Percentiles rank a stretch among this genome's conserved stretches.
Evolutionary conservation across 2,329 filamentous ascomycete species (phyloP).

Genomic region (Fusarium sarcochroum): DNA sequence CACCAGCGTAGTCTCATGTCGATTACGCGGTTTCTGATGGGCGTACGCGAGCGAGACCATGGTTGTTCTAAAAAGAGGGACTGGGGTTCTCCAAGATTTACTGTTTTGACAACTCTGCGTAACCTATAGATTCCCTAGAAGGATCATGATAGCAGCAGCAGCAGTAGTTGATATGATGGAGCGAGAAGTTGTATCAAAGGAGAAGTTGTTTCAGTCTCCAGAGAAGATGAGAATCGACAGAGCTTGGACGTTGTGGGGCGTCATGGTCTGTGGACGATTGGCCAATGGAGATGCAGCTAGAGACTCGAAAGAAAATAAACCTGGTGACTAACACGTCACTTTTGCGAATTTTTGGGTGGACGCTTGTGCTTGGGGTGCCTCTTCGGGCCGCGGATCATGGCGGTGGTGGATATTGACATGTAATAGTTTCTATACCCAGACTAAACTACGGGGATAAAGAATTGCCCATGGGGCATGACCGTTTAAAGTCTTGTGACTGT

Average conservation of each 20-base stretch:
- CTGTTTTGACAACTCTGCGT: neutral
- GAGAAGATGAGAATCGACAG: neutral
- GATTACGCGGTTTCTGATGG: slow-evolving; percentile 26
- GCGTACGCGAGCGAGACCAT: slow-evolving; percentile 36
- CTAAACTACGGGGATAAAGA: slow-evolving; percentile 16
- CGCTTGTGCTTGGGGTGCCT: slow-evolving; percentile 17
- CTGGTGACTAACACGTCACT: slow-evolving; percentile 23
- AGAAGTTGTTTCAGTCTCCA: neutral
- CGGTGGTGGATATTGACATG: slow-evolving; percentile 22
- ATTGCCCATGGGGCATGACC: slow-evolving; percentile 30
- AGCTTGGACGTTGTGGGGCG: slow-evolving; percentile 19
- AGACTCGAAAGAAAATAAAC: slow-evolving; percentile 5
- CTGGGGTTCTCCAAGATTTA: neutral
- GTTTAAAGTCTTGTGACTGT: slow-evolving; percentile 3
- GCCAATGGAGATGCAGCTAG: slow-evolving; percentile 31
- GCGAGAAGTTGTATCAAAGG: neutral
- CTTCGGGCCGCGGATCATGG: slow-evolving; percentile 8
- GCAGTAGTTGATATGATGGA: neutral
- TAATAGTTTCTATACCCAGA: slow-evolving; percentile 19
- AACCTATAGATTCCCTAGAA: slow-evolving; percentile 2
- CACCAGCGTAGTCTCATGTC: slow-evolving; percentile 37
- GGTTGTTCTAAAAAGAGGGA: neutral
- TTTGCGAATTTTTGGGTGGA: slow-evolving; percentile 3
- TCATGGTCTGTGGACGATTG: slow-evolving; percentile 32
- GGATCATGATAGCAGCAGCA: slow-evolving; percentile 2